These are phyloP conservation scores for Neurospora sp. DNA, from an alignment of 495 filamentous ascomycete species.

Conservation along the genomic window DNA sequence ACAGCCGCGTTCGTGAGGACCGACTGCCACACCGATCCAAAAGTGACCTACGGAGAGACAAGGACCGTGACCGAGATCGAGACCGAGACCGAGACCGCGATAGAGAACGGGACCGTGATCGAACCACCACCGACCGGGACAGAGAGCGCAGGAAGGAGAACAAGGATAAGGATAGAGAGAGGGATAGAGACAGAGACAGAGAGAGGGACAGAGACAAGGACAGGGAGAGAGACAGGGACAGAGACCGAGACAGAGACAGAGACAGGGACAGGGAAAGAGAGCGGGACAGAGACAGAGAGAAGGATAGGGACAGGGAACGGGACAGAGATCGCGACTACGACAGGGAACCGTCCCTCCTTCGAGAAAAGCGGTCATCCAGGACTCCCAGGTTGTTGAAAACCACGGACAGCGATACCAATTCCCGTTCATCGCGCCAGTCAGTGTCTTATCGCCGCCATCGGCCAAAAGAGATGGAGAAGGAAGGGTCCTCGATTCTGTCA, in stretches of 20 bases:
- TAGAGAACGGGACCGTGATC: no score
- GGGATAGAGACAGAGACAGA: conserved; percentile 2
- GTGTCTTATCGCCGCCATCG: conserved; percentile 31
- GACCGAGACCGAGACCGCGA: conserved; percentile 14
- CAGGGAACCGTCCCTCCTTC: conserved; percentile 7
- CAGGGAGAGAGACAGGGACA: conserved; percentile 11
- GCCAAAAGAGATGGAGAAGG: conserved; percentile 31
- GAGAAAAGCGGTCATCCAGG: conserved; percentile 23
- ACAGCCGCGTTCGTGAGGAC: conserved; percentile 31
- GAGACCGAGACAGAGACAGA: conserved; percentile 14
- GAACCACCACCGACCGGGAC: conserved; percentile 12
- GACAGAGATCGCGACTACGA: background rate
- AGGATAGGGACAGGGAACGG: conserved; percentile 9
- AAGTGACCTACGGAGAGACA: conserved; percentile 14
- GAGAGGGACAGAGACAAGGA: conserved; percentile 1
- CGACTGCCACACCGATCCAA: conserved; percentile 23
- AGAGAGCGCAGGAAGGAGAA: conserved; percentile 8
- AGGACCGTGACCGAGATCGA: conserved; percentile 21
- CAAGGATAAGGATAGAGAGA: conserved; percentile 8
- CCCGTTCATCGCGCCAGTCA: conserved; percentile 10
- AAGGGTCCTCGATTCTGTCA: conserved; percentile 16
- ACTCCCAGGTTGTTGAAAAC: conserved; percentile 25
- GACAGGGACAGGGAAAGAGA: conserved; percentile 6
- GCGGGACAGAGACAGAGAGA: background rate
- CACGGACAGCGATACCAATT: conserved; percentile 26